A percentile compares a stretch with the other conserved stretches of the same genome.
These are phyloP conservation scores for Nepenthes alata DNA, from an alignment of 179 eudicot genomes.

Conservation along the genomic window DNA sequence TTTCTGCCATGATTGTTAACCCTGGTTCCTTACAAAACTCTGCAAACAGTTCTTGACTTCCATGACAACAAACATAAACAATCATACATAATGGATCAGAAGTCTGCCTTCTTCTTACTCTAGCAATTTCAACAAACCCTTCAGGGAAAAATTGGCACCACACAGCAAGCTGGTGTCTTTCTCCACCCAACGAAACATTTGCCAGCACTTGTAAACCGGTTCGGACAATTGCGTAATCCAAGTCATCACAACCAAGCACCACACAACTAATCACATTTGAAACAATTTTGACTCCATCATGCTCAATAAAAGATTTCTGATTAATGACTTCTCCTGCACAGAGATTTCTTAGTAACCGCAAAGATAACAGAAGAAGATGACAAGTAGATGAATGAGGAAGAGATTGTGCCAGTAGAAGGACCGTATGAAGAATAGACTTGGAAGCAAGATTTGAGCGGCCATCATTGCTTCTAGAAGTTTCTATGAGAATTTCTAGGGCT, in stretches of 20 bases:
- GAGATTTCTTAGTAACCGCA: slow-evolving; percentile 70
- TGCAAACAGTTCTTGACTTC: slow-evolving; percentile 20
- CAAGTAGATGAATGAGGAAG: slow-evolving; percentile 18
- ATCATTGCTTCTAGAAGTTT: slow-evolving; percentile 28
- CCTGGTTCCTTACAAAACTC: slow-evolving; percentile 41
- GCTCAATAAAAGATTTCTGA: slow-evolving; percentile 47
- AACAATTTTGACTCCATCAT: slow-evolving; percentile 43
- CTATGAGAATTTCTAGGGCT: slow-evolving; percentile 38
- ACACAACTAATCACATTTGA: slow-evolving; percentile 17
- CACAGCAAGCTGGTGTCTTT: slow-evolving; percentile 40
- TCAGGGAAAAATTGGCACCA: slow-evolving; percentile 44
- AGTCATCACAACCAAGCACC: slow-evolving; percentile 20
- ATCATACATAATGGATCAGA: slow-evolving; percentile 81
- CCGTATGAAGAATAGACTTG: slow-evolving; percentile 22
- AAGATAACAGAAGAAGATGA: slow-evolving; percentile 30
- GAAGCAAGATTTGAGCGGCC: slow-evolving; percentile 62
- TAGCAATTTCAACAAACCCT: slow-evolving; percentile 40
- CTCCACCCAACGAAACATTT: slow-evolving; percentile 65
- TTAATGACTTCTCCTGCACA: slow-evolving; percentile 62
- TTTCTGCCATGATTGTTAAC: slow-evolving; percentile 37
- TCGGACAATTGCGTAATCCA: slow-evolving; percentile 30
- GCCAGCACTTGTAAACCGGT: slow-evolving; percentile 66
- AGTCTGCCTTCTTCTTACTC: slow-evolving; percentile 33
- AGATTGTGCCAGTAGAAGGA: slow-evolving; percentile 35
- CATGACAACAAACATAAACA: slow-evolving; percentile 45